Evolutionary conservation across 768 basidiomycete genomes (phyloP), one percentile per base, ranked within the genome.

Genomic region (Mycena pura): DNA sequence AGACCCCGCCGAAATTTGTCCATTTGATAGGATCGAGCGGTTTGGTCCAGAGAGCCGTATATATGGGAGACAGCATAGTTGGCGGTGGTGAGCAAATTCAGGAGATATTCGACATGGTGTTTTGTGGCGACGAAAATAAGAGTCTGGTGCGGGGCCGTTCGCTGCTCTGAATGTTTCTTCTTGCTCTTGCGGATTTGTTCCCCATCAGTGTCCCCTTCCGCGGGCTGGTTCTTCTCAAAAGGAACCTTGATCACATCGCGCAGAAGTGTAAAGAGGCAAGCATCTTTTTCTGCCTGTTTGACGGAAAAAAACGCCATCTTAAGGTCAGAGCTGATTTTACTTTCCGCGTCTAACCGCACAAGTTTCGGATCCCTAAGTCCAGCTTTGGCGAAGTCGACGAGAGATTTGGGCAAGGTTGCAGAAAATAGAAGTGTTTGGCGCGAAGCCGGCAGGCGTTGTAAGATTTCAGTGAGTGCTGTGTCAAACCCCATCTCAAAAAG

Each of bases 401-500:
- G 85, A 5, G 94, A 90, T 71, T 95, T 95, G 6, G 97, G 97
- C 5, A 99, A 82, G 0, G 97, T 99, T 2, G 97, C 97, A 0
- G 96, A 98, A 75, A 98, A 98, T 6, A 99, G 84, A 38, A 98
- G 84, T 2, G 95, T 96, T 76, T 99, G 97, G 29, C 97, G 88
- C 14, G 87, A 84, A 0, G 87, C 60, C 13, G 96, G 95, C 50
- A 99, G 86, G 29, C 95, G 93, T 67, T 90, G 85, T 14, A 99
- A 80, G 66, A 98, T 96, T 76, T 98, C 96, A 52, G 88, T 90
- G 32, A 99, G 83, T 48, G 96, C 91, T 2, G 89, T 87, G 68
- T 93, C 92, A 74, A 99, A 99, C 27, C 97, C 97, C 88, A 99
- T 93, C 72, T 99, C 97, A 74, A 99, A 99, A 11, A 99, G 86